Conservation (phyloP, 768 basidiomycete genomes). For the Mycena rebaudengoi region DNA sequence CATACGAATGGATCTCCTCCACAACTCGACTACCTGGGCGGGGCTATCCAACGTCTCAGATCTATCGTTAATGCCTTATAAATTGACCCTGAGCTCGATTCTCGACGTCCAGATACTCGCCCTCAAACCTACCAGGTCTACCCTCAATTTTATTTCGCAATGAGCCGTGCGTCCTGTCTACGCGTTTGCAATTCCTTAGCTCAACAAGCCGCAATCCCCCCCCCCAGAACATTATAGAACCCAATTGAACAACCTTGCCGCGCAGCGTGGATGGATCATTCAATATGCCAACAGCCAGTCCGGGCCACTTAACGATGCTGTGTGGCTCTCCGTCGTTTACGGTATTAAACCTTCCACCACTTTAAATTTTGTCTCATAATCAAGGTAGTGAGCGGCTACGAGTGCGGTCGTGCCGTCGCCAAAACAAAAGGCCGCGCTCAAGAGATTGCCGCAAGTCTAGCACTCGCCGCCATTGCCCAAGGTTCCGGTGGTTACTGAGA, state of each 20-base stretch:
- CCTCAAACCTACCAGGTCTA: background rate
- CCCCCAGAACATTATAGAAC: conserved; percentile 23
- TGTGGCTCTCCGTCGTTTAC: conserved; percentile 38
- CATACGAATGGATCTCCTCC: conserved; percentile 10
- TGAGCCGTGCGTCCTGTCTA: background rate
- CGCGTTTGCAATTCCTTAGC: background rate
- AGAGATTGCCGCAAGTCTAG: conserved; percentile 35
- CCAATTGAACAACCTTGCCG: conserved; percentile 28
- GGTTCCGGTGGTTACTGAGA: background rate
- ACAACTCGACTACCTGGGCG: conserved; percentile 4
- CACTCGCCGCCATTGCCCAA: background rate
- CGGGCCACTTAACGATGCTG: conserved; percentile 34
- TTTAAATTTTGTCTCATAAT: background rate
- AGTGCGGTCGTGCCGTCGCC: conserved; percentile 32
- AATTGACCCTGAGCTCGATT: background rate
- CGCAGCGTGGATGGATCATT: background rate
- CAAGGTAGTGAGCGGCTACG: conserved; percentile 29
- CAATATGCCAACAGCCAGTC: conserved; percentile 14
- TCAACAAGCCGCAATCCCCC: background rate
- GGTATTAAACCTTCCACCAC: conserved; percentile 30
- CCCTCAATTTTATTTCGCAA: background rate
- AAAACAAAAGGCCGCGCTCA: conserved; percentile 27
- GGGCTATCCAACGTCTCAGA: background rate
- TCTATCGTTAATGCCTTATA: background rate
- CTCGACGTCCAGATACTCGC: background rate